phyloP scores from a whole-genome alignment of 106 monocot species.

The Dioscorea zingiberensis region DNA sequence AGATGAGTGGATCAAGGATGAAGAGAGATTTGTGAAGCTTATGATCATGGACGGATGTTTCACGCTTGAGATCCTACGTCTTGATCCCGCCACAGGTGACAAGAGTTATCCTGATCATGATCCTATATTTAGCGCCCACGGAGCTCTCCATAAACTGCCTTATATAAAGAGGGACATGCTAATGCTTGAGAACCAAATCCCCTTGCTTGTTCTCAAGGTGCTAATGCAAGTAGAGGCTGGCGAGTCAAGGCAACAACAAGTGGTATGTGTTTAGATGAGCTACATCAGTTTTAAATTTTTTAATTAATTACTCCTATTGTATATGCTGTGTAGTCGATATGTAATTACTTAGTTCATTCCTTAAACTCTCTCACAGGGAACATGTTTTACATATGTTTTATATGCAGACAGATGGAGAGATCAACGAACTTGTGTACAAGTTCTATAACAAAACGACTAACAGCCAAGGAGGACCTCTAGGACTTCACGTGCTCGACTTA shows the following conservation, averaged over 20 bases:
- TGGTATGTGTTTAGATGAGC: too few species aligned
- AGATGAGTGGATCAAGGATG: constrained; percentile 1
- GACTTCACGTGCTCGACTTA: constrained; percentile 67
- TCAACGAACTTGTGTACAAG: too few species aligned
- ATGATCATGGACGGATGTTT: constrained; percentile 32
- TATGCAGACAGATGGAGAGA: too few species aligned
- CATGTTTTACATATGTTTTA: too few species aligned
- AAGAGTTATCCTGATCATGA: background rate
- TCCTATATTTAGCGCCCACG: constrained; percentile 16
- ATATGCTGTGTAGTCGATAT: too few species aligned
- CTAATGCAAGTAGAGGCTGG: background rate
- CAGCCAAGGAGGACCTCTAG: background rate
- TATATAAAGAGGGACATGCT: constrained; percentile 27
- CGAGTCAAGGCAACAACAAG: too few species aligned
- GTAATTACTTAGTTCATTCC: too few species aligned
- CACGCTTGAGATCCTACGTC: constrained; percentile 23
- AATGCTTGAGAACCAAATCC: constrained; percentile 25
- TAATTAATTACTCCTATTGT: too few species aligned
- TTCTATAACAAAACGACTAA: too few species aligned
- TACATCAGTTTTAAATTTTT: too few species aligned
- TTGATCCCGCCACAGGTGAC: background rate
- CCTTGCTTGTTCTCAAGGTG: constrained; percentile 11
- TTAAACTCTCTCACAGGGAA: too few species aligned
- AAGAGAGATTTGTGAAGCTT: constrained; percentile 10
- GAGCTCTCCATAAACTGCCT: constrained; percentile 5